Evolutionary conservation across 2,329 filamentous ascomycete species (phyloP), one percentile per base, ranked within the genome.

Genomic region (Cadophora gregata): DNA sequence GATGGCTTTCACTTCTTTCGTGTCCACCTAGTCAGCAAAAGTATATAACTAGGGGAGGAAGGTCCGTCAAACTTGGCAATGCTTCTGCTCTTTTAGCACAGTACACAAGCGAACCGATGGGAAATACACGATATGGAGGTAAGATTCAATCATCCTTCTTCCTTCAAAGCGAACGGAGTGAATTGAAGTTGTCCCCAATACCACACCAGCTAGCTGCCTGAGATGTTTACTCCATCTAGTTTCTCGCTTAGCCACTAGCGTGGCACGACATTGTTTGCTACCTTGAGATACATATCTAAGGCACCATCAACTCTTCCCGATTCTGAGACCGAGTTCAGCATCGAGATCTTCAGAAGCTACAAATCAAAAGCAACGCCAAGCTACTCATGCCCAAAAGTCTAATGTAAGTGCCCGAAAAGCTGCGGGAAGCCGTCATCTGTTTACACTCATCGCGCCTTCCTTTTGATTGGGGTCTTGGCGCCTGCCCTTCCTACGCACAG

Each of bases 211-310:
- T n/a, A n/a, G n/a, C n/a, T n/a, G n/a, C n/a, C n/a, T n/a, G n/a
- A 31, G 50, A 25, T 53, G 50, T 53, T 53, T 19, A 53, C 50
- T 31, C 27, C 25, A 31, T 27, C 4, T 31, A 53, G 14, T n/a
- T 7, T 19, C 50, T 53, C 50, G 50, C 50, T 31, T 53, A 53
- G 9, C 50, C 14, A 53, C 25, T 53, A 53, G 50, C 50, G 50
- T 7, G 7, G 12, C 48, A 21, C 25, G 38, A 42, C 50, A 19
- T 53, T 53, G 50, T 53, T 53, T 53, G 50, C 25, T 53, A 53
- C 50, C 50, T 53, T 16, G 6, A 31, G 14, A 14, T 31, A n/a
- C 25, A 14, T 53, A 4, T 12, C 4, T 16, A n/a, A n/a, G n/a
- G n/a, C 48, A 21, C 42, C 42, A 21, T n/a, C 5, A 16, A 3